Conservation (phyloP, 345 rosid genomes). For the Pseudoturritis turrita region DNA sequence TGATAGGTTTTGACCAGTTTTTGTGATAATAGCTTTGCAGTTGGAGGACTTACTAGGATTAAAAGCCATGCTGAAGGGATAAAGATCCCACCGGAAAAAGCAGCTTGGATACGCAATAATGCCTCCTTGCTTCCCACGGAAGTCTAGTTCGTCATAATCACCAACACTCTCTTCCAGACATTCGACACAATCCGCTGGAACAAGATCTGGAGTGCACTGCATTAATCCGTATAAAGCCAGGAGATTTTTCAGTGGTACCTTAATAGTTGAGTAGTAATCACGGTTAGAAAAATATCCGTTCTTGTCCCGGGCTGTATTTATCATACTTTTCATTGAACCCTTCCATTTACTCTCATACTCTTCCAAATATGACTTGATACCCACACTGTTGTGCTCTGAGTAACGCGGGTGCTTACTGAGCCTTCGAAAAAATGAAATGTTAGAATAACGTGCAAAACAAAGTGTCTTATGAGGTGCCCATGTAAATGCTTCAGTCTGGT, state of each 20-base stretch:
- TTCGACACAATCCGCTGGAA: accelerated
- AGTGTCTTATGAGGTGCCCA: not conserved
- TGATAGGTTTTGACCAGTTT: not conserved
- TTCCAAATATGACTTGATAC: not conserved
- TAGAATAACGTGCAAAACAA: constrained; percentile 28
- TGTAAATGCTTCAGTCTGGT: constrained; percentile 13
- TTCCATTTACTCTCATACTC: not conserved
- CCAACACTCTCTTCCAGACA: not conserved
- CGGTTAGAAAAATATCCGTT: not conserved
- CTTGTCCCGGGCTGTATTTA: too few species aligned
- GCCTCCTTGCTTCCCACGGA: not conserved
- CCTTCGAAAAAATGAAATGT: not conserved
- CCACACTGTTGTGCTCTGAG: not conserved
- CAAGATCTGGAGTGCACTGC: not conserved
- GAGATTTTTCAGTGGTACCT: not conserved
- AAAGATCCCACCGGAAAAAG: not conserved
- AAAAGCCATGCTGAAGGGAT: not conserved
- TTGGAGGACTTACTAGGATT: not conserved
- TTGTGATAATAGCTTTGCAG: too few species aligned
- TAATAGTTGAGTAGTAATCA: too few species aligned
- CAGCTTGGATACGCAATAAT: not conserved
- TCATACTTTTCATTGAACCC: too few species aligned
- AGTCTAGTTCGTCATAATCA: too few species aligned
- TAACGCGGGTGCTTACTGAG: not conserved
- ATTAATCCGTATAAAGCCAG: not conserved